phyloP scores from a whole-genome alignment of 179 eudicot species.

The Beta corolliflora region DNA sequence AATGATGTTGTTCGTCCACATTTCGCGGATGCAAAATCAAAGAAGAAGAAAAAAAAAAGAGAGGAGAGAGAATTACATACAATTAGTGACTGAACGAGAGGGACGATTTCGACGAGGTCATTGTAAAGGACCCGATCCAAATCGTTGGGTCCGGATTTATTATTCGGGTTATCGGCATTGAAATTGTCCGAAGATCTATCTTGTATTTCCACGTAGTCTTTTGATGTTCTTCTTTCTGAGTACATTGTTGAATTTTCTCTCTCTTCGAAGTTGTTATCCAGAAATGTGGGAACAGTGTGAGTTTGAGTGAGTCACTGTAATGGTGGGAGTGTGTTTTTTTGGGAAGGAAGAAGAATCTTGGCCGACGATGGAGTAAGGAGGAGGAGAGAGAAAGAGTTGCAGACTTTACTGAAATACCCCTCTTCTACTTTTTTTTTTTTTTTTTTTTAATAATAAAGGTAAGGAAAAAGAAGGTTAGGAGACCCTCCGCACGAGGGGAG shows the following conservation, averaged over 20 bases:
- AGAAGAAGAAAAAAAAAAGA: conserved; percentile 6
- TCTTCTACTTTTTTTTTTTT: not conserved
- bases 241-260: conserved; percentile 2
- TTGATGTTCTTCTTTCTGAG: not conserved
- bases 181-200: conserved; percentile 6
- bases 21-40: conserved; percentile 15
- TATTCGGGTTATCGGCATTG: conserved; percentile 6
- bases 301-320: not conserved
- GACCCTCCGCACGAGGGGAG: no score
- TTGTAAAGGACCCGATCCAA: conserved; percentile 65
- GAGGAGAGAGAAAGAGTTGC: not conserved
- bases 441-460: no score
- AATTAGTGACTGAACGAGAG: conserved; percentile 81
- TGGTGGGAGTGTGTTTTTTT: not conserved
- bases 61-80: conserved; percentile 38
- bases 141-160: conserved; percentile 21
- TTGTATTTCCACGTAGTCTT: conserved; percentile 10
- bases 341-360: not conserved
- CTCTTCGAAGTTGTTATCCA: not conserved
- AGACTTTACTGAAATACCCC: not conserved
- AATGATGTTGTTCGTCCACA: conserved; percentile 18
- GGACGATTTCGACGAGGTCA: conserved; percentile 76
- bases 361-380: conserved; percentile 1
- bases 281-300: not conserved
- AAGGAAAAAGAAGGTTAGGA: no score